Percentiles rank a stretch among this genome's conserved stretches.
These are phyloP conservation scores for Rubia balearica DNA, from an alignment of 305 asterid genomes.

Conservation along the genomic window DNA sequence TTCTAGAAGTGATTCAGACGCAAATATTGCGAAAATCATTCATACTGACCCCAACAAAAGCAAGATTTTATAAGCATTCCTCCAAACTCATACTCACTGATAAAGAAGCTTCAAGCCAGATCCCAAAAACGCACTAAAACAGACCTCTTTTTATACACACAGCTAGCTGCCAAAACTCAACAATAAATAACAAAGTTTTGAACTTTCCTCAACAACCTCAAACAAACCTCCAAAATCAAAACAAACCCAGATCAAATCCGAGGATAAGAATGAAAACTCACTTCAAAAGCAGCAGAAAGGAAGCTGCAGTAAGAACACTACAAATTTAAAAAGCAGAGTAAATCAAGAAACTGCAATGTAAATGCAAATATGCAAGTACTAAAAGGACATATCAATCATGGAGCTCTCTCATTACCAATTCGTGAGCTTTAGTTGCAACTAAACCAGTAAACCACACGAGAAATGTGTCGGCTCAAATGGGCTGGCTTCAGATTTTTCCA, in stretches of 20 bases:
- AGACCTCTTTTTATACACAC: neutral
- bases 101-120: constrained; percentile 15
- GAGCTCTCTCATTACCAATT: neutral
- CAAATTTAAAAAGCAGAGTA: neutral
- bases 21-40: neutral
- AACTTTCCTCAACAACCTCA: constrained; percentile 13
- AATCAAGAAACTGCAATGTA: neutral
- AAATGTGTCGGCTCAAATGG: constrained; percentile 17
- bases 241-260: constrained; percentile 5
- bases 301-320: constrained; percentile 17
- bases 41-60: neutral
- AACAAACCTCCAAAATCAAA: constrained; percentile 12
- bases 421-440: neutral
- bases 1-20: neutral
- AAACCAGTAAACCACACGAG: constrained; percentile 10
- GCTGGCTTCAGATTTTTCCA: constrained; percentile 21
- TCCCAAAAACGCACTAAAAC: constrained; percentile 15
- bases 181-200: constrained; percentile 16
- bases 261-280: constrained; percentile 22
- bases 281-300: constrained; percentile 29
- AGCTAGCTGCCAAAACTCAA: constrained; percentile 11
- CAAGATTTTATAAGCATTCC: neutral
- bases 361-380: neutral
- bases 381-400: constrained; percentile 3
- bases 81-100: neutral